Evolutionary conservation across 2,329 filamentous ascomycete genomes (phyloP).

Genomic region (Stemphylium lycopersici): DNA sequence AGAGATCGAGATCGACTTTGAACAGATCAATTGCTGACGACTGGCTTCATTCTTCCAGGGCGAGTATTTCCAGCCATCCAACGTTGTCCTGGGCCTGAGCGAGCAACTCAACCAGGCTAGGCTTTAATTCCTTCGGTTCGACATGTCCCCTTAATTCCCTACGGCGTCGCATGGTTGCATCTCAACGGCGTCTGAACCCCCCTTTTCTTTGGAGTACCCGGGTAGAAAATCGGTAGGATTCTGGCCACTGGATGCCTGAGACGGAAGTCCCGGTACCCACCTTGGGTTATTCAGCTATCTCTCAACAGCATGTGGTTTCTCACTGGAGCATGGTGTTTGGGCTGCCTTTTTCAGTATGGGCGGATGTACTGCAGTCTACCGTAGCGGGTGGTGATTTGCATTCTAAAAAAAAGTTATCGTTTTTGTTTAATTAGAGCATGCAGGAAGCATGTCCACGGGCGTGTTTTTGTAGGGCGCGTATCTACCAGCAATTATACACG

Average conservation of each 20-base stretch:
- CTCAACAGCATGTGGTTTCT: conserved; percentile 5
- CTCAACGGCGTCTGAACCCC: conserved; percentile 15
- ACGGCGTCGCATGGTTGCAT: conserved; percentile 15
- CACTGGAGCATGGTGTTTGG: conserved; percentile 43
- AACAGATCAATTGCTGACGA: conserved; percentile 48
- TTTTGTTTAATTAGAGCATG: conserved; percentile 15
- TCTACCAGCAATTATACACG: neutral
- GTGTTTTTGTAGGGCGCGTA: neutral
- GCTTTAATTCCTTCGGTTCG: conserved; percentile 33
- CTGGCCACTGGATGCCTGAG: conserved; percentile 16
- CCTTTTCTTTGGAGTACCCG: conserved; percentile 22
- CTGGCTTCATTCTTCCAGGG: conserved; percentile 35
- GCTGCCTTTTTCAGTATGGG: conserved; percentile 35
- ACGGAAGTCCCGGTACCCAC: conserved; percentile 11
- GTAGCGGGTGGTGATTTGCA: conserved; percentile 21
- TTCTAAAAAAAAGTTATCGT: conserved; percentile 30
- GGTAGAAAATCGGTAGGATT: conserved; percentile 28
- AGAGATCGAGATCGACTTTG: conserved; percentile 44
- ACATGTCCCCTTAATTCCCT: conserved; percentile 20
- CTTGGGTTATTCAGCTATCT: conserved; percentile 11
- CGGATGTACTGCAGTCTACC: conserved; percentile 25
- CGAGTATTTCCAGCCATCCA: conserved; percentile 34
- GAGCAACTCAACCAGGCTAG: conserved; percentile 45
- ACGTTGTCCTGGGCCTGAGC: conserved; percentile 35
- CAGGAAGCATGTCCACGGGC: conserved; percentile 3